These are phyloP conservation scores for Pezicula radicicola DNA, from an alignment of 2,329 filamentous ascomycete species.

Conservation along the genomic window DNA sequence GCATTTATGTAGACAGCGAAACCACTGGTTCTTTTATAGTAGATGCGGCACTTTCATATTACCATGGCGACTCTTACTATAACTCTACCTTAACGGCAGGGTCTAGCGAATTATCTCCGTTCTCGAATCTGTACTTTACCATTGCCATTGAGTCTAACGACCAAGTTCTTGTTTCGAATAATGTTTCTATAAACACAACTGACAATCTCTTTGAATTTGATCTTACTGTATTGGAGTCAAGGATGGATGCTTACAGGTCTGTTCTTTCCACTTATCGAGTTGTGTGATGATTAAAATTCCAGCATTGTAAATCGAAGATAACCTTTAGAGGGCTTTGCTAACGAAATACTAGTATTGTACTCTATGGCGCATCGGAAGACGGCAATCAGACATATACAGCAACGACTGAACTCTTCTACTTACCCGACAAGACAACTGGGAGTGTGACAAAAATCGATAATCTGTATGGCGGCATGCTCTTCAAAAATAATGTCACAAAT, in stretches of 20 bases:
- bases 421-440: conserved; percentile 40
- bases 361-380: conserved; percentile 29
- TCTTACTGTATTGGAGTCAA: conserved; percentile 26
- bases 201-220: conserved; percentile 29
- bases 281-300: conserved; percentile 25
- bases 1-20: conserved; percentile 42
- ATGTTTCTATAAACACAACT: conserved; percentile 33
- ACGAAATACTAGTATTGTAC: conserved; percentile 19
- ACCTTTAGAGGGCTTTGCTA: no score
- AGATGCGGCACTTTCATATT: conserved; percentile 36
- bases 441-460: conserved; percentile 45
- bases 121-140: conserved; percentile 17
- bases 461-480: conserved; percentile 40
- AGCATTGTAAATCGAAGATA: no score
- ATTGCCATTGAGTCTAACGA: conserved; percentile 27
- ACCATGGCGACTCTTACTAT: conserved; percentile 31
- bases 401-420: conserved; percentile 33
- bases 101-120: conserved; percentile 10
- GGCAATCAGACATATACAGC: conserved; percentile 31
- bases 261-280: conserved; percentile 26
- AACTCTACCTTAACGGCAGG: conserved; percentile 17
- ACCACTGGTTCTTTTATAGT: conserved; percentile 36
- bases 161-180: conserved; percentile 21
- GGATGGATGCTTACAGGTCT: neutral
- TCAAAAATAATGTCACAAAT: conserved; percentile 30